Conservation (phyloP, 257 asterid genomes). For the Nicotiana obtusifolia region DNA sequence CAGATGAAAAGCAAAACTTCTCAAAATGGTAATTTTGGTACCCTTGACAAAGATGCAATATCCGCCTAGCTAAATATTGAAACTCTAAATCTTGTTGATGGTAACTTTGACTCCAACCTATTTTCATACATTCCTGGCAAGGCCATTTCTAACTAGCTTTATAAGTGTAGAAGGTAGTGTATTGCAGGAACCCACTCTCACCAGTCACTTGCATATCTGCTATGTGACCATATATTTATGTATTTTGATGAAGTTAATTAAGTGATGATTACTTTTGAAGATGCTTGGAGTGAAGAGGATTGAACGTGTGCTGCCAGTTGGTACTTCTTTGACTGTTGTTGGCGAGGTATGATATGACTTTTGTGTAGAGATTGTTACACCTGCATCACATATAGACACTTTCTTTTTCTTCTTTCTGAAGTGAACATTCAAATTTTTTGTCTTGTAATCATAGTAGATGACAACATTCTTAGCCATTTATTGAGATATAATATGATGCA, state of each 20-base stretch:
- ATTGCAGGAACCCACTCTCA: not conserved
- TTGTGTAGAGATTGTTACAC: not conserved
- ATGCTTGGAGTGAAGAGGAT: slow-evolving; percentile 98
- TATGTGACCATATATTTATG: not conserved
- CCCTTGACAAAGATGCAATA: not conserved
- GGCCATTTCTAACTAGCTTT: not conserved
- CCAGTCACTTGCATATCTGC: slow-evolving; percentile 3
- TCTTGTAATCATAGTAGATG: not conserved
- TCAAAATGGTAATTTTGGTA: not conserved
- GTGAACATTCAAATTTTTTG: too few relatives aligned
- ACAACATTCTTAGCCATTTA: not conserved
- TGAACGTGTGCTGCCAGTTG: slow-evolving; percentile 96
- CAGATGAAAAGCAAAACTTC: not conserved
- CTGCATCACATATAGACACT: not conserved
- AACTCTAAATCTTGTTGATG: not conserved
- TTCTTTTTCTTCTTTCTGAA: not conserved
- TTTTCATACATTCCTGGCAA: not conserved
- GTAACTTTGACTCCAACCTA: not conserved
- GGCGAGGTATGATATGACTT: slow-evolving; percentile 75
- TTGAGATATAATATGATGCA: not conserved
- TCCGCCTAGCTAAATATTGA: not conserved
- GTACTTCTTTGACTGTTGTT: slow-evolving; percentile 90
- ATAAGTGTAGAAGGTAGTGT: not conserved
- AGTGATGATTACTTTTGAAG: slow-evolving; percentile 33
- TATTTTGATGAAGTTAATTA: slow-evolving; percentile 10